phyloP scores from a whole-genome alignment of 345 rosid species.

The Gossypium rotundifolium region DNA sequence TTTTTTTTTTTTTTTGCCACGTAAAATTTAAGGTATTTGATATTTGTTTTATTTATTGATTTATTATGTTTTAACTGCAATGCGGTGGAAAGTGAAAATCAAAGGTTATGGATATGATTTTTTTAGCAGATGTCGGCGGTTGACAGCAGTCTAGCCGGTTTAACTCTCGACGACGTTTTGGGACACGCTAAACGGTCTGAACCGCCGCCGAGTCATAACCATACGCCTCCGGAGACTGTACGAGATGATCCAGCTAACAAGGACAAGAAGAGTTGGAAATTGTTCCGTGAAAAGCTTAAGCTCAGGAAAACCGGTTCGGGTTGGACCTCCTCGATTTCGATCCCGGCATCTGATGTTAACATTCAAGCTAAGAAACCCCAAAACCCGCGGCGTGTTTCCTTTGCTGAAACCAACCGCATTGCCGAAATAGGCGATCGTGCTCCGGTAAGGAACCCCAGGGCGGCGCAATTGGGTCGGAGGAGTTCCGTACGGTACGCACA shows the following conservation, averaged over 20 bases:
- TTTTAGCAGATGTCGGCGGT: slow-evolving; percentile 43
- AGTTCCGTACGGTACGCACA: slow-evolving; percentile 27
- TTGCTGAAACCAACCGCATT: slow-evolving; percentile 19
- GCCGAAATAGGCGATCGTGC: slow-evolving; percentile 19
- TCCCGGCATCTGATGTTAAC: slow-evolving; percentile 59
- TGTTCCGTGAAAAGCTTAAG: slow-evolving; percentile 62
- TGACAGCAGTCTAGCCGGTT: slow-evolving; percentile 26
- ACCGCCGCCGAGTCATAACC: not conserved
- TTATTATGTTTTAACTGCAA: not conserved
- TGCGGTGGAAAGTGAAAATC: slow-evolving; percentile 21
- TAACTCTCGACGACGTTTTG: slow-evolving; percentile 24
- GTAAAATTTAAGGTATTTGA: not conserved
- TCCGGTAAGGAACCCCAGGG: slow-evolving; percentile 3
- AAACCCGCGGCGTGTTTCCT: slow-evolving; percentile 46
- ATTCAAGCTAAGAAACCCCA: slow-evolving; percentile 27
- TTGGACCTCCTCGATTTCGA: slow-evolving; percentile 52
- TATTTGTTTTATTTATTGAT: not conserved
- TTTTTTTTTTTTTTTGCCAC: too few species aligned
- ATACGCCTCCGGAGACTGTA: slow-evolving; percentile 17
- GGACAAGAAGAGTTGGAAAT: slow-evolving; percentile 72
- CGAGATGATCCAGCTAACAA: slow-evolving; percentile 50
- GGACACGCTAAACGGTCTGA: not conserved
- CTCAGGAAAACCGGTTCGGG: slow-evolving; percentile 61
- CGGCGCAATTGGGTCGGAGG: slow-evolving; percentile 8
- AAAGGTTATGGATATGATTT: slow-evolving; percentile 7